Conservation (phyloP, 768 basidiomycete species). For the Collybiopsis luxurians region DNA sequence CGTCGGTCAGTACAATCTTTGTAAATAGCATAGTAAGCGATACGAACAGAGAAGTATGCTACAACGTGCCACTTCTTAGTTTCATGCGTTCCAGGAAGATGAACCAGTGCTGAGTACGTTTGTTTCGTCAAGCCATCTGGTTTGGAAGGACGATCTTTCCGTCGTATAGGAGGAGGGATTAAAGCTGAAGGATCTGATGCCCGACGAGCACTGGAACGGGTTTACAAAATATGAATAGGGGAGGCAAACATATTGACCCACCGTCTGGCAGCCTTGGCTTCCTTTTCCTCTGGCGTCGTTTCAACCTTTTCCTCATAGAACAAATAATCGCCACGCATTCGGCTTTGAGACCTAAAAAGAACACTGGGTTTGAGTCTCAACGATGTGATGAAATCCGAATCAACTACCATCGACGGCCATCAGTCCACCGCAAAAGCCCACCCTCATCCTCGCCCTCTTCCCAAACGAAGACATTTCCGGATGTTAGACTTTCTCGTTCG, state of each 20-base stretch:
- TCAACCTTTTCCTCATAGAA: conserved; percentile 86
- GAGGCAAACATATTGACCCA: too few species aligned
- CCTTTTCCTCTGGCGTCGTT: conserved; percentile 75
- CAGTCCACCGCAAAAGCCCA: conserved; percentile 73
- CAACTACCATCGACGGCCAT: conserved; percentile 71
- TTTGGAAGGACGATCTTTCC: conserved; percentile 77
- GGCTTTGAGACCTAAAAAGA: conserved; percentile 68
- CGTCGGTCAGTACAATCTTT: not conserved
- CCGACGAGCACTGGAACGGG: conserved; percentile 44
- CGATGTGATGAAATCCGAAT: not conserved
- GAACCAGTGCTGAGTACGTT: conserved; percentile 76
- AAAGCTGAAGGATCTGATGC: conserved; percentile 60
- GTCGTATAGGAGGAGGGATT: conserved; percentile 57
- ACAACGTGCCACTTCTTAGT: conserved; percentile 82
- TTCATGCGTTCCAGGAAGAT: conserved; percentile 54
- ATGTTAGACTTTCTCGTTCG: conserved; percentile 66
- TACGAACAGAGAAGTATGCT: conserved; percentile 72
- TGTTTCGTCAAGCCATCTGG: conserved; percentile 84
- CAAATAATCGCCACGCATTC: conserved; percentile 80
- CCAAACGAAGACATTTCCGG: conserved; percentile 84
- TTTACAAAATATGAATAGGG: too few species aligned
- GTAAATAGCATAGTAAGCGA: conserved; percentile 8
- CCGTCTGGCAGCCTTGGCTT: conserved; percentile 78
- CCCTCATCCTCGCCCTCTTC: conserved; percentile 76
- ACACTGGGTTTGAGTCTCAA: not conserved